Evolutionary conservation across 176 grass and related monocot genomes (phyloP).

Genomic region (Lolium multiflorum): DNA sequence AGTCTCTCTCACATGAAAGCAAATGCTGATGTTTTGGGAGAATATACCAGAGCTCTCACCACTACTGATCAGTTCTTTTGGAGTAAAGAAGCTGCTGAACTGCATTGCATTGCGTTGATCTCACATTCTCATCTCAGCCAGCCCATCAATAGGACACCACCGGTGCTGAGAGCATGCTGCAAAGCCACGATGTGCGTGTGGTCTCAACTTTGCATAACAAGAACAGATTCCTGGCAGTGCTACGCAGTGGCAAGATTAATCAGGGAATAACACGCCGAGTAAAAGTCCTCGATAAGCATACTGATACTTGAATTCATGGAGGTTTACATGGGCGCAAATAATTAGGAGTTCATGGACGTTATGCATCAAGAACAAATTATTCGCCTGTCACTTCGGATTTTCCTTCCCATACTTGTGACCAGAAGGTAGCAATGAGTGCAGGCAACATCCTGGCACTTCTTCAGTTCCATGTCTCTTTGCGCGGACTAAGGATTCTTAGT

Average conservation of each 20-base stretch:
- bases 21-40: background rate
- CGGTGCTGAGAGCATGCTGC: conserved; percentile 57
- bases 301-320: conserved; percentile 28
- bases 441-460: conserved; percentile 24
- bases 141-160: conserved; percentile 39
- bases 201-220: conserved; percentile 49
- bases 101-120: conserved; percentile 7
- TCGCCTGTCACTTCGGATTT: conserved; percentile 17
- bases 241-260: conserved; percentile 15
- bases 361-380: conserved; percentile 17
- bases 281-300: conserved; percentile 40
- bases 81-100: conserved; percentile 34
- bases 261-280: conserved; percentile 38
- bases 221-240: conserved; percentile 48
- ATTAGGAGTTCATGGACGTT: conserved; percentile 46
- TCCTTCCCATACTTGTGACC: conserved; percentile 14
- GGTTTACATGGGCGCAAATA: conserved; percentile 42
- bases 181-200: conserved; percentile 45
- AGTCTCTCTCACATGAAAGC: conserved; percentile 26
- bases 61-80: background rate
- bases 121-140: conserved; percentile 33
- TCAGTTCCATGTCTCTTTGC: conserved; percentile 39
- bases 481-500: background rate
- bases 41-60: conserved; percentile 33
- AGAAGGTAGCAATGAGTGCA: conserved; percentile 30